Evolutionary conservation across 345 rosid species (phyloP), one percentile per base, ranked within the genome.

Genomic region (Alliaria petiolata): DNA sequence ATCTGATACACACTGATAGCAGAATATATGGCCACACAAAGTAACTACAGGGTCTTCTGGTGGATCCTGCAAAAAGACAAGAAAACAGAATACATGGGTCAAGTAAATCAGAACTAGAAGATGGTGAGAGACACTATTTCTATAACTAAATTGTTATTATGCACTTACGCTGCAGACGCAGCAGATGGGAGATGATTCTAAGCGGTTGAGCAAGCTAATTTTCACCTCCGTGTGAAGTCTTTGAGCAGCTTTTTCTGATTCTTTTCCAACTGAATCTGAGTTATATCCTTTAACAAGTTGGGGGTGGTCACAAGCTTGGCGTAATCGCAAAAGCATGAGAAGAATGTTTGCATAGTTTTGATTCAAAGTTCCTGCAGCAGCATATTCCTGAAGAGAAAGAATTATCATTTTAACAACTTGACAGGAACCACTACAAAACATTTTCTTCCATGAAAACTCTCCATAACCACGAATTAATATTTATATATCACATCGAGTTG

Each of bases 301-400:
- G 19, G 98, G 98, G 70, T 93, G 97, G 74, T 89, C 97, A 81
- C 98, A 91, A 74, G 98, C 98, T 78, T 91, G 97, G 60, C 98
- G 95, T 38, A 93, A 91, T 64, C 96, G 95, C 80, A 93, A 83
- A 80, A 93, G 97, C 97, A 93, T 80, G 81, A 93, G 79, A 79
- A 93, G 98, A 77, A 93, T 91, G 79, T 85, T 93, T 62, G 97
- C 98, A 83, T 91, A 91, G 83, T 93, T 91, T 77, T 89, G 97
- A 30, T 75, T 91, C 79, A 93, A 83, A 1, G 97, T 93, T 62
- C 96, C 97, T 35, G 98, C 98, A 75, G 88, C 96, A 57, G 91
- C 95, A 87, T 83, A 93, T 15, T 89, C 97, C 98, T 91, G 83
- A 57, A 79, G 42, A 69, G 47, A 68, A 53, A 62, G 2, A 51